A percentile compares a stretch with the other conserved stretches of the same genome.
Conservation (phyloP, 2,329 filamentous ascomycete species). For the Stagonosporopsis tanaceti region DNA sequence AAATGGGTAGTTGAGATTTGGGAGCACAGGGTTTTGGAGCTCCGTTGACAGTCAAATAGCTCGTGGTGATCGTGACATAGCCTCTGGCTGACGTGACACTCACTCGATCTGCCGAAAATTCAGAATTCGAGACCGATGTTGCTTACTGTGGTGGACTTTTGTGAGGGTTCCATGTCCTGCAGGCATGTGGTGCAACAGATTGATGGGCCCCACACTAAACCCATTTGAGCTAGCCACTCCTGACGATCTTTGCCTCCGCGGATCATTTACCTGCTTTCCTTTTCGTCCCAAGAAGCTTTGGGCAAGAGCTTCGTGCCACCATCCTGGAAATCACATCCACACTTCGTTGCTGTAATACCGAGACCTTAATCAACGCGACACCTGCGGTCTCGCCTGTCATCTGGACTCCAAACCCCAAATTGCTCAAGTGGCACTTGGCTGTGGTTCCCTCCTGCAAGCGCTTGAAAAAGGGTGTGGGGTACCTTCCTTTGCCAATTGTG, state of each 20-base stretch:
- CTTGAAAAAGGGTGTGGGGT: conserved; percentile 5
- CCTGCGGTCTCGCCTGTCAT: background rate
- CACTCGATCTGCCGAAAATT: conserved; percentile 5
- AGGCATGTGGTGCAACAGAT: conserved; percentile 19
- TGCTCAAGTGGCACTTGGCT: conserved; percentile 11
- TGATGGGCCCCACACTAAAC: conserved; percentile 5
- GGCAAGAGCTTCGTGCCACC: conserved; percentile 12
- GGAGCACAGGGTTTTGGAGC: background rate
- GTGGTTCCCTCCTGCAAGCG: conserved; percentile 11
- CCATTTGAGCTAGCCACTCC: conserved; percentile 6
- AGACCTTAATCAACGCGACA: conserved; percentile 7
- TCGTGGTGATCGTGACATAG: conserved; percentile 1
- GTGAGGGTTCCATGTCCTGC: conserved; percentile 16
- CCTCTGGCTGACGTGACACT: conserved; percentile 13
- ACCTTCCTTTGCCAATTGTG: conserved; percentile 8
- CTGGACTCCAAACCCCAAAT: background rate
- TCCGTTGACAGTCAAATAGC: background rate
- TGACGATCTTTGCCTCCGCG: conserved; percentile 18
- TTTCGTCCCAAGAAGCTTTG: conserved; percentile 16
- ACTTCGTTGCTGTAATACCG: conserved; percentile 4
- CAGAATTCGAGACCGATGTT: conserved; percentile 18
- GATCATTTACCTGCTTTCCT: conserved; percentile 6
- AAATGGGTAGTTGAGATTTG: background rate
- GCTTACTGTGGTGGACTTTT: conserved; percentile 13
- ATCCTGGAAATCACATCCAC: background rate